These are phyloP conservation scores for Hirschfeldia incana DNA, from an alignment of 345 rosid species.

Conservation along the genomic window DNA sequence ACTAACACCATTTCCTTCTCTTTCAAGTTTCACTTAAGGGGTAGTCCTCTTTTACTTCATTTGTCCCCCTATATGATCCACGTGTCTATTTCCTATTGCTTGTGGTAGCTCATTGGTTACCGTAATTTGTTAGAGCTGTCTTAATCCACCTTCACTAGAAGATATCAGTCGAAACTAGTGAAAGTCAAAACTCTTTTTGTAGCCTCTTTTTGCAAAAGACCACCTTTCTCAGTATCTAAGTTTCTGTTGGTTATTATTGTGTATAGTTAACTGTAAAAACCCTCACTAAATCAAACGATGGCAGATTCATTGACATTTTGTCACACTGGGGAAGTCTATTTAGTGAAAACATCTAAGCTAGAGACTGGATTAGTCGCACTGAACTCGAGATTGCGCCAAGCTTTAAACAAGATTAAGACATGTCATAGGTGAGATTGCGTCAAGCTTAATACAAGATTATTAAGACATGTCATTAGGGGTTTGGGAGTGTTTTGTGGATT, in stretches of 20 bases:
- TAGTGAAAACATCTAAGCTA: neutral
- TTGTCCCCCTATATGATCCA: slow-evolving; percentile 13
- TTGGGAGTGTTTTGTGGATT: neutral
- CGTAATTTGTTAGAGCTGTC: slow-evolving; percentile 30
- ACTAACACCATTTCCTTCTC: slow-evolving; percentile 29
- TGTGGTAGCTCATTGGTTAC: neutral
- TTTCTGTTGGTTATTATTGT: neutral
- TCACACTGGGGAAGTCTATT: neutral
- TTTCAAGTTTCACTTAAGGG: slow-evolving; percentile 30
- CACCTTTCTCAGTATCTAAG: neutral
- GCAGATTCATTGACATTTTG: neutral
- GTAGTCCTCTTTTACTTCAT: slow-evolving; percentile 14
- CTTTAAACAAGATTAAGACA: neutral
- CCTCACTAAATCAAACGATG: neutral
- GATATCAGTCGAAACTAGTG: slow-evolving; percentile 4
- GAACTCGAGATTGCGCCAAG: neutral
- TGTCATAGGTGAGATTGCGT: neutral
- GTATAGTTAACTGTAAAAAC: neutral
- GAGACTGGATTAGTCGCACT: neutral
- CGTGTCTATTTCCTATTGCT: slow-evolving; percentile 27
- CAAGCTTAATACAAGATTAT: neutral
- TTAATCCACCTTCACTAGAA: slow-evolving; percentile 21
- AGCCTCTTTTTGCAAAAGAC: slow-evolving; percentile 14
- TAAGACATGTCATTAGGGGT: neutral
- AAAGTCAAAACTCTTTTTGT: neutral